Conservation (phyloP, 768 basidiomycete species). For the Xerocomus spinulosus region DNA sequence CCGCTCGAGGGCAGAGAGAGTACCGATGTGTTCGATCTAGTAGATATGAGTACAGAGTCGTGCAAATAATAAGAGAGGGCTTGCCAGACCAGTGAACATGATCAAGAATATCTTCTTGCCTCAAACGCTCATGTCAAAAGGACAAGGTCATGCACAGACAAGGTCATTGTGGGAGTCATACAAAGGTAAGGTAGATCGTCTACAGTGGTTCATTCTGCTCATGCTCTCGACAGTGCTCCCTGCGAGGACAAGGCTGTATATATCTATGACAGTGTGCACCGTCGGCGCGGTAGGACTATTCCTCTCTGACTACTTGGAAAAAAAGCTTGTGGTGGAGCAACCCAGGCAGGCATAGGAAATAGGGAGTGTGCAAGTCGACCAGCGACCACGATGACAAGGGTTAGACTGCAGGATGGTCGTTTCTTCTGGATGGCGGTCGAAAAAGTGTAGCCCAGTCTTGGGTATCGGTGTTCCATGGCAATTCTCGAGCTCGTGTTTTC, state of each 20-base stretch:
- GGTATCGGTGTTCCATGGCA: conserved; percentile 24
- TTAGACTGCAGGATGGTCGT: conserved; percentile 9
- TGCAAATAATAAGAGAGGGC: conserved; percentile 19
- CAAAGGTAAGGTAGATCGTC: conserved; percentile 29
- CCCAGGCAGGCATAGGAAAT: background rate
- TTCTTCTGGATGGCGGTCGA: conserved; percentile 20
- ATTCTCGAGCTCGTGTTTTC: conserved; percentile 16
- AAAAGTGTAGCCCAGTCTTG: conserved; percentile 13
- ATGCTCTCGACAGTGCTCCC: conserved; percentile 43
- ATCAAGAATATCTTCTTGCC: background rate
- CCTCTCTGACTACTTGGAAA: conserved; percentile 50
- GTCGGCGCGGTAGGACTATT: conserved; percentile 45
- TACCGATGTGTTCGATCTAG: conserved; percentile 89
- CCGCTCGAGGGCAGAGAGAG: conserved; percentile 56
- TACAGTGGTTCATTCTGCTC: conserved; percentile 8
- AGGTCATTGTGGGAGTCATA: conserved; percentile 42
- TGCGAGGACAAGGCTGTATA: conserved; percentile 45
- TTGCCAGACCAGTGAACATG: conserved; percentile 84
- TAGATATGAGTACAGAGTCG: conserved; percentile 3
- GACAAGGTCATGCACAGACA: conserved; percentile 1
- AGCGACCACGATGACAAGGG: conserved; percentile 3
- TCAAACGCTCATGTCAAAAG: conserved; percentile 14
- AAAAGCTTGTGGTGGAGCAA: conserved; percentile 27
- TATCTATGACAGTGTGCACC: conserved; percentile 46
- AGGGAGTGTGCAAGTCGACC: conserved; percentile 12